Conservation (phyloP, 345 rosid species). For the Garcia nutans region DNA sequence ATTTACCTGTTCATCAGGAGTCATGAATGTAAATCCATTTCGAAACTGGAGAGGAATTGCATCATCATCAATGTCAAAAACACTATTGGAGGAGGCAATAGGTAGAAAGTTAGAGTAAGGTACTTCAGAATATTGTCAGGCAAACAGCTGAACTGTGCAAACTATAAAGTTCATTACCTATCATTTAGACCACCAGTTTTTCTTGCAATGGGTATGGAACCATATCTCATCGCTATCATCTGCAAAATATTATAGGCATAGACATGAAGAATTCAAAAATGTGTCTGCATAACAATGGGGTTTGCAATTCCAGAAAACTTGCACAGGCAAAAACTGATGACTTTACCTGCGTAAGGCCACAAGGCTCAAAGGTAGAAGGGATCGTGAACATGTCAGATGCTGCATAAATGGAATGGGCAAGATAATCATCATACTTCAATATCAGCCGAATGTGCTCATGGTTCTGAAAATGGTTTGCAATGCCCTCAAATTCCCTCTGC, state of each 20-base stretch:
- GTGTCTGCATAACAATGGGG: not conserved
- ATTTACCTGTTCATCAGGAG: constrained; percentile 78
- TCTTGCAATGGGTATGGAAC: constrained; percentile 79
- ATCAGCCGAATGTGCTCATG: constrained; percentile 71
- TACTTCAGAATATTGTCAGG: constrained; percentile 14
- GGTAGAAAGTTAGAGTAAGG: constrained; percentile 1
- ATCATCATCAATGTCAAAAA: constrained; percentile 82
- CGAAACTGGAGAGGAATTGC: constrained; percentile 62
- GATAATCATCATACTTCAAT: constrained; percentile 83
- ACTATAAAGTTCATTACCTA: constrained; percentile 48
- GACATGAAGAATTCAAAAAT: not conserved
- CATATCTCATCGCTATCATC: constrained; percentile 98
- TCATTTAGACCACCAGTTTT: constrained; percentile 94
- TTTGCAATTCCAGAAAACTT: constrained; percentile 12
- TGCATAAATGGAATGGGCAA: constrained; percentile 79
- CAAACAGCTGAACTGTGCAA: not conserved
- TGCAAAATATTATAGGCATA: constrained; percentile 25
- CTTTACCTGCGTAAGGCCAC: constrained; percentile 97
- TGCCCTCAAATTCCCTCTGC: constrained; percentile 90
- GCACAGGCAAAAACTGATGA: constrained; percentile 1
- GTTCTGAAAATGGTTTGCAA: constrained; percentile 61
- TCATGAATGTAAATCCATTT: constrained; percentile 70
- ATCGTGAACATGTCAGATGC: constrained; percentile 91
- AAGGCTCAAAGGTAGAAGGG: constrained; percentile 97
- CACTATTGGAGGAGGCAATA: constrained; percentile 39